phyloP scores from a whole-genome alignment of 169 alveolate species.

The Cryptosporidium viatorum region DNA sequence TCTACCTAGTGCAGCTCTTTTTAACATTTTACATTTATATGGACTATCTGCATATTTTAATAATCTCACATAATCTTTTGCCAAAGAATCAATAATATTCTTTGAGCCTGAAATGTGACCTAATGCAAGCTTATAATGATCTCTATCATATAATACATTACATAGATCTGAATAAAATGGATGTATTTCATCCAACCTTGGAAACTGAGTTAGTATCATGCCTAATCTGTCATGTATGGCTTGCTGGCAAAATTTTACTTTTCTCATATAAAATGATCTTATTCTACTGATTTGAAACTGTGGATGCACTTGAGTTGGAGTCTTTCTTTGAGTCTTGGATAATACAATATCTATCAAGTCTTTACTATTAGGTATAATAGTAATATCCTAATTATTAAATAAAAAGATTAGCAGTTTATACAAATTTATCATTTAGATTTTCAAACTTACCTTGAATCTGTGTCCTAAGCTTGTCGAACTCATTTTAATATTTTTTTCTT shows the following conservation, averaged over 20 bases:
- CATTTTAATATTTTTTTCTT: conserved; percentile 15
- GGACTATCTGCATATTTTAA: conserved; percentile 96
- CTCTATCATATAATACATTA: conserved; percentile 98
- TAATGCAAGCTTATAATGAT: conserved; percentile 98
- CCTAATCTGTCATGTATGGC: conserved; percentile 94
- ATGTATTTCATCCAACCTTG: conserved; percentile 97
- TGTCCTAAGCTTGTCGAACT: conserved; percentile 73
- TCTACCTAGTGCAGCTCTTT: conserved; percentile 98
- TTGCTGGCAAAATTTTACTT: conserved; percentile 96
- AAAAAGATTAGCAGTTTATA: background rate
- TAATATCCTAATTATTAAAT: conserved; percentile 84
- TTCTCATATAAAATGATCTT: conserved; percentile 98
- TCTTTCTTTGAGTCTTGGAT: conserved; percentile 98
- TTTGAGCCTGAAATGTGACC: conserved; percentile 96
- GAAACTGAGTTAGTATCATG: conserved; percentile 93
- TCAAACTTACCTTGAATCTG: conserved; percentile 70
- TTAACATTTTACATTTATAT: conserved; percentile 96
- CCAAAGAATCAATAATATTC: conserved; percentile 92
- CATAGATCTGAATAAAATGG: conserved; percentile 98
- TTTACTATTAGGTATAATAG: conserved; percentile 92
- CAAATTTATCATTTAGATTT: background rate
- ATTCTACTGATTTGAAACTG: conserved; percentile 97
- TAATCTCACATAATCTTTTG: conserved; percentile 96
- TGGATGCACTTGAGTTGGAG: conserved; percentile 99
- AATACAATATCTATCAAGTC: conserved; percentile 94